Conservation (phyloP, 208 protist species). For the Leishmania mexicana region DNA sequence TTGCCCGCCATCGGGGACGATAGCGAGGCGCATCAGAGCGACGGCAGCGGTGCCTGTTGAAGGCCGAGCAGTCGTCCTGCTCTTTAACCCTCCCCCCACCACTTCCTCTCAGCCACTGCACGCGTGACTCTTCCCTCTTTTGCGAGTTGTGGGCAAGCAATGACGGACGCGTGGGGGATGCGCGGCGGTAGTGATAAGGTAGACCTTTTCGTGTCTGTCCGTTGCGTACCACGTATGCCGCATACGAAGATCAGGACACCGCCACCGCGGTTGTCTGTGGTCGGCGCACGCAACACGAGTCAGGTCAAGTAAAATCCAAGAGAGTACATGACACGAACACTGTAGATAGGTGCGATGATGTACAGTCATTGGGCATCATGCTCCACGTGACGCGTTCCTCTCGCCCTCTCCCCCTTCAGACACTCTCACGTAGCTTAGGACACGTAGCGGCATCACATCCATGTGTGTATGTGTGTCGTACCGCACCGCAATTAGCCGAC, state of each 20-base stretch:
- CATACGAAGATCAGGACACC: background rate
- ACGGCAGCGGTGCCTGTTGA: background rate
- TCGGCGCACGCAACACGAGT: background rate
- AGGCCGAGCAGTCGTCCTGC: background rate
- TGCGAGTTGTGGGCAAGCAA: background rate
- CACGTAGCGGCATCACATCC: background rate
- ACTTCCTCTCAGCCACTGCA: background rate
- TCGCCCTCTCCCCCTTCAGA: background rate
- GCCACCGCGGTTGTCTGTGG: background rate
- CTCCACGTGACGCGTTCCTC: background rate
- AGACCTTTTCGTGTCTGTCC: background rate
- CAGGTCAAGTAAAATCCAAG: background rate
- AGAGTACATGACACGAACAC: background rate
- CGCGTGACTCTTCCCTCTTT: background rate
- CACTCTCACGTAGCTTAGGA: background rate
- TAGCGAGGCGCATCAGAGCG: constrained; percentile 6
- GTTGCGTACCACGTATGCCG: background rate
- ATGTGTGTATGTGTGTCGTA: background rate
- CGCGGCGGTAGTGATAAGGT: background rate
- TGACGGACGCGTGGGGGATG: background rate
- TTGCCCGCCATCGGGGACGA: constrained; percentile 11
- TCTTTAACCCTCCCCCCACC: background rate
- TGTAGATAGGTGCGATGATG: background rate
- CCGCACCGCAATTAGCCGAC: background rate
- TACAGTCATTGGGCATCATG: background rate